Percentiles rank a stretch among this genome's conserved stretches.
These are phyloP conservation scores for Coemansia sp. DNA, from an alignment of 192 early-diverging fungal genomes.

Conservation along the genomic window DNA sequence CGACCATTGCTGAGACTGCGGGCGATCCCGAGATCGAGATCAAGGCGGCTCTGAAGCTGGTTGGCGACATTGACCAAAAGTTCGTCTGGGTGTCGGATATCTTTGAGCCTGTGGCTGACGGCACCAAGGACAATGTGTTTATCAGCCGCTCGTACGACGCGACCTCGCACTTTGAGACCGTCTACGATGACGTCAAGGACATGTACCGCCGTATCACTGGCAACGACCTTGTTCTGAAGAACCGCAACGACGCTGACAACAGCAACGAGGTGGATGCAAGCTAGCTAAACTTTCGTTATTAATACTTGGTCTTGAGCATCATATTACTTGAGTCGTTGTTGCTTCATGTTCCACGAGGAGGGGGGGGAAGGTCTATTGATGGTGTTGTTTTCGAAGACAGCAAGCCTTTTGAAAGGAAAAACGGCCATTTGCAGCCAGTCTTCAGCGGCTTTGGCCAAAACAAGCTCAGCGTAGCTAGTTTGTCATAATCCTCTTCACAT, in stretches of 20 bases:
- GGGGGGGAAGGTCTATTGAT: too few species aligned
- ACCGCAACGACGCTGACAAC: slow-evolving; percentile 57
- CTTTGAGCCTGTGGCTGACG: slow-evolving; percentile 86
- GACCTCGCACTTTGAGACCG: slow-evolving; percentile 98
- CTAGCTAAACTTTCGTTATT: background rate
- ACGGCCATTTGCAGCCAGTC: too few species aligned
- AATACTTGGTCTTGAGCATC: too few species aligned
- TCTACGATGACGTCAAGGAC: slow-evolving; percentile 94
- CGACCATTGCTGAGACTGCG: slow-evolving; percentile 91
- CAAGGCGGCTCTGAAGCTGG: slow-evolving; percentile 80
- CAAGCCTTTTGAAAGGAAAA: too few species aligned
- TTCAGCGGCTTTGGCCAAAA: too few species aligned
- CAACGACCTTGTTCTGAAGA: slow-evolving; percentile 74
- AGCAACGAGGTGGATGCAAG: slow-evolving; percentile 52
- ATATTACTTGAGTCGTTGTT: background rate
- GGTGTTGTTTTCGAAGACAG: too few species aligned
- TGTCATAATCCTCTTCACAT: too few species aligned
- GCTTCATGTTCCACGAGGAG: background rate
- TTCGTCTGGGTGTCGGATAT: slow-evolving; percentile 86
- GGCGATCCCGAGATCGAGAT: slow-evolving; percentile 88
- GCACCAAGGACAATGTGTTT: slow-evolving; percentile 81
- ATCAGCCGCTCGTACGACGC: slow-evolving; percentile 97
- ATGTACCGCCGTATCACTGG: slow-evolving; percentile 85
- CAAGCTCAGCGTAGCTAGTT: too few species aligned
- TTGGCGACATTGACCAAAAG: slow-evolving; percentile 91